Conservation (phyloP, 306 rosid genomes). For the Dicorynia guianensis region DNA sequence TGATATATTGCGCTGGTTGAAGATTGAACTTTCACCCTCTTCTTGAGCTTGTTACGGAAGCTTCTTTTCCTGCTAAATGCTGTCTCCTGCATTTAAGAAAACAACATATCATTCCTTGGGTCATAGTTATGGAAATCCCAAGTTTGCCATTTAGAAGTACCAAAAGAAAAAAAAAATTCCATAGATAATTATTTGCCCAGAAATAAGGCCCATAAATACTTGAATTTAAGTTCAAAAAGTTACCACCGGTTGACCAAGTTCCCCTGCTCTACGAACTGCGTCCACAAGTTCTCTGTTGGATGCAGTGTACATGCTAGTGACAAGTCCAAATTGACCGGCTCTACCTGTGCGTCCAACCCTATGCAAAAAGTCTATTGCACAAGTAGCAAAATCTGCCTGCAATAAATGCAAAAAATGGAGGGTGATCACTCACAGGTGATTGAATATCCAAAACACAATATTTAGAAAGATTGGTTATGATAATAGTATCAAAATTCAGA, state of each 20-base stretch:
- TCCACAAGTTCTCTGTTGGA: conserved; percentile 62
- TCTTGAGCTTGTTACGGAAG: conserved; percentile 80
- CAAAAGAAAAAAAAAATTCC: no score
- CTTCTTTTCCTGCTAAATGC: conserved; percentile 98
- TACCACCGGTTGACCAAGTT: conserved; percentile 61
- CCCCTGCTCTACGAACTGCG: conserved; percentile 59
- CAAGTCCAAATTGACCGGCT: conserved; percentile 69
- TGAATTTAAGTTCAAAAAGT: background rate
- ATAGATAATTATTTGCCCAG: no score
- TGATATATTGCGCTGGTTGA: no score
- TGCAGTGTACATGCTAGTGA: conserved; percentile 54
- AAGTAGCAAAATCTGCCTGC: conserved; percentile 69
- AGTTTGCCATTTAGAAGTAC: no score
- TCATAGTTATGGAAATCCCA: no score
- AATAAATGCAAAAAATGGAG: conserved; percentile 8
- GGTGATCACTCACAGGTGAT: background rate
- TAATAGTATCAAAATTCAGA: no score
- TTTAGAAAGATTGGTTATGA: background rate
- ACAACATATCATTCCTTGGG: conserved; percentile 14
- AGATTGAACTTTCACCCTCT: no score
- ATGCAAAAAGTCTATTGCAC: conserved; percentile 68
- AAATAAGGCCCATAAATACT: background rate
- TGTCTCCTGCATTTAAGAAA: conserved; percentile 72
- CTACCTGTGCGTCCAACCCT: conserved; percentile 70
- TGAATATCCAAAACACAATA: no score